Percentiles rank a stretch among this genome's conserved stretches.
Conservation (phyloP, 768 basidiomycete genomes). For the Glaciozyma martinii region DNA sequence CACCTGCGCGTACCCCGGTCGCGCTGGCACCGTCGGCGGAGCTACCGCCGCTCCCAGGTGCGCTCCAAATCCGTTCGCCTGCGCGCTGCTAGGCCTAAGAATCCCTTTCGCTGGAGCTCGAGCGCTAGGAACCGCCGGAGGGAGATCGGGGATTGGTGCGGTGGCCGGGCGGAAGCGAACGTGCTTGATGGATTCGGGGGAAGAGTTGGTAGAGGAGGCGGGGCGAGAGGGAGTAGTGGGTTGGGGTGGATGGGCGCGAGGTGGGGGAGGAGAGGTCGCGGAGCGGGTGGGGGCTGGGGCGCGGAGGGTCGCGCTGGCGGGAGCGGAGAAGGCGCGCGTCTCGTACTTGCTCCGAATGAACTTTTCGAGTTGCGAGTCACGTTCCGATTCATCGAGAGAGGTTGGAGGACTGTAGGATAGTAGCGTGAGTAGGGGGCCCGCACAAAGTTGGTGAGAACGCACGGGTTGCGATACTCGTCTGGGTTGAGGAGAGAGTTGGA, state of each 20-base stretch:
- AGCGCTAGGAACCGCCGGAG: neutral
- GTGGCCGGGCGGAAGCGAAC: neutral
- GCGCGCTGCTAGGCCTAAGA: neutral
- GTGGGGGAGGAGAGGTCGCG: neutral
- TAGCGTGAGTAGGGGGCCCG: neutral
- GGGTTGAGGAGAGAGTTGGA: slow-evolving; percentile 76
- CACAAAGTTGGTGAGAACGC: neutral
- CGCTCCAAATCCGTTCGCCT: neutral
- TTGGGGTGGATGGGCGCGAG: neutral
- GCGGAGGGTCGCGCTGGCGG: neutral
- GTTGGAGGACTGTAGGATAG: slow-evolving; percentile 42
- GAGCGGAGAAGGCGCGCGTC: slow-evolving; percentile 56
- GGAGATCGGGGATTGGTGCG: neutral
- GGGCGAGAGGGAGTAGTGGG: neutral
- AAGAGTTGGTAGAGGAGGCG: neutral
- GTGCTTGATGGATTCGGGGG: neutral
- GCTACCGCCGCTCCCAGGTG: neutral
- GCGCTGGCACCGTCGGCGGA: neutral
- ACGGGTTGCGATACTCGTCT: slow-evolving; percentile 65
- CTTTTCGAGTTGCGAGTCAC: slow-evolving; percentile 83
- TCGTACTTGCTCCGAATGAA: slow-evolving; percentile 72
- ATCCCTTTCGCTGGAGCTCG: neutral
- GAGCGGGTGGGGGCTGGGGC: neutral
- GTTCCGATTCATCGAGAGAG: slow-evolving; percentile 63
- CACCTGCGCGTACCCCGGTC: too few relatives aligned